Base-by-base conservation (phyloP, 208 protist species). In the Tetramitus jugosus region DNA sequence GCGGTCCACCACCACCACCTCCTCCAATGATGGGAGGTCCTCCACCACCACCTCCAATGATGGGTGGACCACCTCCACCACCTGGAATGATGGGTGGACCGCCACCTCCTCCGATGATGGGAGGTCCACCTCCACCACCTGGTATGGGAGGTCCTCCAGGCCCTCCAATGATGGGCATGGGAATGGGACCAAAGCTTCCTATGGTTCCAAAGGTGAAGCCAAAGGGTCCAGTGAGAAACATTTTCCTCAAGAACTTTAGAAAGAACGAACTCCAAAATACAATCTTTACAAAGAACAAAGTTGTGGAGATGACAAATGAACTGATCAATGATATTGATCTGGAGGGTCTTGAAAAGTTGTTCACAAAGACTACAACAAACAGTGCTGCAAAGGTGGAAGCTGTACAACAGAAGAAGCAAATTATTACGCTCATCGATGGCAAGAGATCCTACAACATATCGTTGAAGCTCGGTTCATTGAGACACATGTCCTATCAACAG, bases 21-120 rank as follows among this genome's bases (percentile, higher is more conserved):
- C 62, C 49, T 26, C 49, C 49, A 56, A 20, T 10, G 10, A 26
- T 56, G 14, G 49, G 49, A 56, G 49, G 49, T 26, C 49, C 49
- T 10, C 49, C 49, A 20, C 49, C 49, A 26, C 49, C 20, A 6
- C 56, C 62, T 45, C 62, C 62, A 37, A 37, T 29, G 0, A 69
- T 69, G 62, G 62, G 62, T n/a, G 62, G 62, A 37, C 62, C 62
- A 26, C 62, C 62, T 43, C 62, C 62, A 69, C 62, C 62, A 10
- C 33, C 33, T 29, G 62, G 62, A 33, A 37, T 29, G 2, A 45
- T 69, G 37, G 62, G 13, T 45, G 33, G 62, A 37, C 7, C 1
- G 20, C 62, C 1, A 13, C 62, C 62, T 45, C 62, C 62, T n/a
- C 62, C 62, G 6, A 37, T 29, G 7, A 69, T 69, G 62, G 62